Conservation (phyloP, 2,329 filamentous ascomycete species). For the Thelonectria olida region DNA sequence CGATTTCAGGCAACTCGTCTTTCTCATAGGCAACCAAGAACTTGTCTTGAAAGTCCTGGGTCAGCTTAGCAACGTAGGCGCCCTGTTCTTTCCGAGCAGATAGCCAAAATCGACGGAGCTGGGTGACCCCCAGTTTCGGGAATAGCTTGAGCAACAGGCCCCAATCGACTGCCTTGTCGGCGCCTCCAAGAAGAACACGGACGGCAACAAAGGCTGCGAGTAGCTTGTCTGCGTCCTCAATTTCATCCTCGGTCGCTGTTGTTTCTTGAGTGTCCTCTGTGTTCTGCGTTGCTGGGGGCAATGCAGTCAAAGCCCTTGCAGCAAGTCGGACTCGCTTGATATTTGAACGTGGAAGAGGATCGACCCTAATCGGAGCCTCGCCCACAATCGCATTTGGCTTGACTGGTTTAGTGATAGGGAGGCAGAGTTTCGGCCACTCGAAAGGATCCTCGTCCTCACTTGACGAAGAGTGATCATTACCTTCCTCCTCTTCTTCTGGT, state of each 20-base stretch:
- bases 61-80: constrained; percentile 62
- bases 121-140: constrained; percentile 60
- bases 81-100: constrained; percentile 60
- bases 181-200: constrained; percentile 66
- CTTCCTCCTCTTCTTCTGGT: constrained; percentile 12
- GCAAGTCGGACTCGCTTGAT: constrained; percentile 43
- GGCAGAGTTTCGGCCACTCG: constrained; percentile 25
- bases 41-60: constrained; percentile 69
- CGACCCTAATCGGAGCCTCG: constrained; percentile 9
- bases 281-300: constrained; percentile 23
- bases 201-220: constrained; percentile 68
- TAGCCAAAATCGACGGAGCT: constrained; percentile 65
- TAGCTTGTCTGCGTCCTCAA: constrained; percentile 45
- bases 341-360: constrained; percentile 11
- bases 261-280: constrained; percentile 3
- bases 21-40: constrained; percentile 74
- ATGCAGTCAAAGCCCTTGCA: constrained; percentile 42
- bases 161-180: constrained; percentile 69
- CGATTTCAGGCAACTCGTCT: constrained; percentile 66
- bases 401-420: neutral
- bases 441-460: constrained; percentile 31
- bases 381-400: neutral
- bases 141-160: constrained; percentile 66
- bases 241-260: constrained; percentile 15
- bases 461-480: constrained; percentile 19